Conservation (phyloP, 805 yeast species). For the Yarrowia sp. region DNA sequence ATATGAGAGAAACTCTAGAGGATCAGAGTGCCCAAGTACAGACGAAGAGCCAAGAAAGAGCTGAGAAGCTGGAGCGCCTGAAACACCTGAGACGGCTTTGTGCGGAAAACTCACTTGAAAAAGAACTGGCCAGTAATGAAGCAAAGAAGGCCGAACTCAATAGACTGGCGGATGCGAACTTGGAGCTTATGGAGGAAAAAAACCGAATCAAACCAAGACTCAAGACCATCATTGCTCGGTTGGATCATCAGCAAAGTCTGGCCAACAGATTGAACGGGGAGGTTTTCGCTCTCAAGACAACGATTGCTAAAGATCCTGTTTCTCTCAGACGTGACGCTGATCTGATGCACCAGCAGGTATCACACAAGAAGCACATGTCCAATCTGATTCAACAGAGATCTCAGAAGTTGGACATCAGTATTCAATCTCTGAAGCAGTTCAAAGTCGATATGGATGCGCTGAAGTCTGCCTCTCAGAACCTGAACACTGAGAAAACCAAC, state of each 20-base stretch:
- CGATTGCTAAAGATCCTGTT: neutral
- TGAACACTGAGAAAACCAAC: neutral
- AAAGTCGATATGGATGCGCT: slow-evolving; percentile 3
- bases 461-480: neutral
- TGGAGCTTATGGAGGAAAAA: slow-evolving; percentile 7
- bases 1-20: neutral
- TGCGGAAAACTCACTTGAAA: neutral
- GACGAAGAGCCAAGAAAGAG: neutral
- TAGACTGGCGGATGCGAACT: neutral
- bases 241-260: neutral
- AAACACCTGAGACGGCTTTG: neutral
- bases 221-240: neutral
- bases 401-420: slow-evolving; percentile 4
- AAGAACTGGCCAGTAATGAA: neutral
- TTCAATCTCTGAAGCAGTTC: slow-evolving; percentile 13
- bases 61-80: neutral
- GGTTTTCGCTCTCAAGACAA: neutral
- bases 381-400: neutral
- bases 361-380: neutral
- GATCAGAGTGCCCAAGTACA: neutral
- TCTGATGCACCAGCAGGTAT: neutral
- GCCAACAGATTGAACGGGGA: neutral
- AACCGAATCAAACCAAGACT: neutral
- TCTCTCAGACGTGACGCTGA: neutral
- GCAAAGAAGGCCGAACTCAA: slow-evolving; percentile 6